A percentile compares a stretch with the other conserved stretches of the same genome.
phyloP scores from a whole-genome alignment of 2,329 filamentous ascomycete genomes.

The Cadophora sp. region DNA sequence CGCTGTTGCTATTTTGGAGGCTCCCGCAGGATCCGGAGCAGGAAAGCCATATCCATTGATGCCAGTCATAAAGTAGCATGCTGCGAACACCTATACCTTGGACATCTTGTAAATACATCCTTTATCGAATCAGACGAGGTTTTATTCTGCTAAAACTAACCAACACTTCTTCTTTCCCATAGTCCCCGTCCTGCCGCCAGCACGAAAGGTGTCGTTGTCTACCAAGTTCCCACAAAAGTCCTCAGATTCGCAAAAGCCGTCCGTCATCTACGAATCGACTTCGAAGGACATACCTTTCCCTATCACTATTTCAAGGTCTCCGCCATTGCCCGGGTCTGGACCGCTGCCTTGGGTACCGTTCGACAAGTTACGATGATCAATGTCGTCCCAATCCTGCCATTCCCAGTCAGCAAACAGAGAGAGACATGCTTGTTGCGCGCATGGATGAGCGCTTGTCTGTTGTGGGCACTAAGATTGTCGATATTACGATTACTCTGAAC shows the following conservation, averaged over 20 bases:
- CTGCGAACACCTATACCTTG: not conserved
- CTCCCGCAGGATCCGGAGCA: not conserved
- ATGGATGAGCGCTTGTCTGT: not conserved
- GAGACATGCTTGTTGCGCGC: not conserved
- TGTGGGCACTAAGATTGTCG: not conserved
- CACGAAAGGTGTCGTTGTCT: not conserved
- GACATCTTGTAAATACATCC: not conserved
- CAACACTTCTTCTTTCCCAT: not conserved
- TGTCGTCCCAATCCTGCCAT: not conserved
- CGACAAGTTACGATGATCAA: not conserved
- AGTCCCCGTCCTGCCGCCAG: not conserved
- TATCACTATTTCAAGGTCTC: not conserved
- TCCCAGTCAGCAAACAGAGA: not conserved
- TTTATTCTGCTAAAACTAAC: not conserved
- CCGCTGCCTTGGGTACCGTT: not conserved
- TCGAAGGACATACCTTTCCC: not conserved
- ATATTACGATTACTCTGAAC: not conserved
- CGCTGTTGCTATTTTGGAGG: not conserved
- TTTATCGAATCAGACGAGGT: not conserved
- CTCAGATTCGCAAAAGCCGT: not conserved
- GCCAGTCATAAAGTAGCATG: not conserved
- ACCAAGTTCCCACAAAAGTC: not conserved
- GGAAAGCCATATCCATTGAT: not conserved
- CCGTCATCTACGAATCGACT: not conserved
- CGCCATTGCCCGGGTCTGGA: not conserved